These are phyloP conservation scores for Neopestalotiopsis sp. DNA, from an alignment of 2,329 filamentous ascomycete species.

Conservation along the genomic window DNA sequence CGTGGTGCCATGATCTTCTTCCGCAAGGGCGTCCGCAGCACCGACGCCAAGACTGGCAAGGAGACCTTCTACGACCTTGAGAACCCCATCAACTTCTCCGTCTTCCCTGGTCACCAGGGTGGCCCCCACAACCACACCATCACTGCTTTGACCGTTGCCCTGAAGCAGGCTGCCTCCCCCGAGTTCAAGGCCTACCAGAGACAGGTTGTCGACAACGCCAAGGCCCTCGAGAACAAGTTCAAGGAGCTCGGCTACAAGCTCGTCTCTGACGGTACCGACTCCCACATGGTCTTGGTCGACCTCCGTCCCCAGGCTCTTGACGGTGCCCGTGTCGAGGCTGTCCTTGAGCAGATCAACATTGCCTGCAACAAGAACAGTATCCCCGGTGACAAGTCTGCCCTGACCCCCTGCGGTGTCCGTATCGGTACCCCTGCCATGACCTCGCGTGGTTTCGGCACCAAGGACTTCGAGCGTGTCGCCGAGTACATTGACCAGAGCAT, in stretches of 20 bases:
- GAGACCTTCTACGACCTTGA: constrained; percentile 92
- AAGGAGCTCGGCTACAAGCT: constrained; percentile 92
- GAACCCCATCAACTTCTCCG: constrained; percentile 96
- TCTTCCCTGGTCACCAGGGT: constrained; percentile 98
- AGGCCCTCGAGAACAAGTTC: constrained; percentile 83
- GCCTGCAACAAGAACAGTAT: constrained; percentile 99
- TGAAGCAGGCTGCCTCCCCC: constrained; percentile 88
- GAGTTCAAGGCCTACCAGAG: constrained; percentile 96
- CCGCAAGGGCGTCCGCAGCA: constrained; percentile 92
- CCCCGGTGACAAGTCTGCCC: constrained; percentile 94
- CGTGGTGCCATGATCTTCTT: constrained; percentile 99
- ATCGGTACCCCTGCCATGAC: constrained; percentile 99
- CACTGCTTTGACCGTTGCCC: constrained; percentile 90
- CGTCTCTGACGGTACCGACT: constrained; percentile 94
- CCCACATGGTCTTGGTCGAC: constrained; percentile 95
- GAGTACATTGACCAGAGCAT: constrained; percentile 88
- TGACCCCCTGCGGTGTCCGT: constrained; percentile 92
- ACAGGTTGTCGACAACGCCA: constrained; percentile 90
- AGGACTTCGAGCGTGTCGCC: constrained; percentile 91
- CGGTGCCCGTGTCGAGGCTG: constrained; percentile 92
- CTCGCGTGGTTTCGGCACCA: constrained; percentile 87
- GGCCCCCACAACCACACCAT: constrained; percentile 99
- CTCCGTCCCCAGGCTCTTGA: constrained; percentile 87
- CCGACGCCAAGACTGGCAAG: constrained; percentile 89
- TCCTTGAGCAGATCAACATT: constrained; percentile 98